Evolutionary conservation across 164 flowering plant genomes (phyloP), one percentile per base, ranked within the genome.

Genomic region (Cinnamomum chago): DNA sequence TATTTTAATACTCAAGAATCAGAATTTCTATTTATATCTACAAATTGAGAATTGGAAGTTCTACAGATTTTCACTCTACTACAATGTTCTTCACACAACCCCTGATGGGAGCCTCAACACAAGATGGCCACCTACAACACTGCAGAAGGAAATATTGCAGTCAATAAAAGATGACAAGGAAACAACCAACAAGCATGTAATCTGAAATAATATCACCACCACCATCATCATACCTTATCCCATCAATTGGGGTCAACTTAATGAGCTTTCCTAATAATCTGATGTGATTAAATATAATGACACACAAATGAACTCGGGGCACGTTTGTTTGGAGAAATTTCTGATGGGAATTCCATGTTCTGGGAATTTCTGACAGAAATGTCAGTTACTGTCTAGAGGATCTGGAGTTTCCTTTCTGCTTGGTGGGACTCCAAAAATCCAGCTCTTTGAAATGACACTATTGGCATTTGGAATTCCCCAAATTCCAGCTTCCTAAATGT

Each of bases 71-170:
- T 40, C 47, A 40, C 12, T 12, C 23, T 1, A 14, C 40, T 55
- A 12, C 58, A 50, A 11, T 73, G 55, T 27, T 65, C 14, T 22
- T 67, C 69, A 95, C 76, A 94, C 98, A 75, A 94, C 97, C 68
- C 98, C 97, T 5, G 97, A 90, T 25, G 98, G 98, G 64, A 94
- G 98, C 30, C 98, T 91, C 20, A 95, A 80, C 64, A 93, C 97
- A 64, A 93, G 97, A 82, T 93, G 95, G 60, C 99, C 99, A 35
- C 99, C 98, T 73, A 95, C 79, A 67, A 95, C 85, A 77, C 98
- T 94, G 95, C 85, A 81, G 79, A 64, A 67, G 51, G 66, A 25
- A 73, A 74, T 14, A 15, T 55, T 55, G n/a, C 47, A 40, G 9
- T 55, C 60, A 55, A 20, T 14, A 55, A 40, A 40, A 14, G n/a